Base-by-base conservation (phyloP, 2,329 filamentous ascomycete species). In the Sporothrix sp. region DNA sequence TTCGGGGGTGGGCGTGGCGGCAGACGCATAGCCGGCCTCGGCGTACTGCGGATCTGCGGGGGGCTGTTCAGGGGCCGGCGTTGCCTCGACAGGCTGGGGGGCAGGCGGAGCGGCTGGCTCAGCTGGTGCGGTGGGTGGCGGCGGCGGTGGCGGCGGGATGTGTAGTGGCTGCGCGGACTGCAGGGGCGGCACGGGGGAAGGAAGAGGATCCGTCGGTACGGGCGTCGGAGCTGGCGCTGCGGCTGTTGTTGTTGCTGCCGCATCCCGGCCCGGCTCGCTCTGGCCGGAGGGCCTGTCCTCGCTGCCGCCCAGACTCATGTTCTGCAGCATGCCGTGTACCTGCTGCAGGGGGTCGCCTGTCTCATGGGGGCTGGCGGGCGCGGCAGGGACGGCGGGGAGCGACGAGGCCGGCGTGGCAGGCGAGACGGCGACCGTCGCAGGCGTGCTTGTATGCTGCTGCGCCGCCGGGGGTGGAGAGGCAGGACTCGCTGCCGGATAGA, bases 311-410 rank as follows among this genome's bases (percentile, higher is more conserved):
- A n/a, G n/a, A n/a, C n/a, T 28, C 38, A 49, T 42, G 5, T 14
- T 27, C 38, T 49, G 21, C n/a, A 49, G 28, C 47, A 49, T 43
- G 21, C 6, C 7, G 10, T 49, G 30, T 21, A 49, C 30, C 28
- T 42, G 37, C 14, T 42, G 37, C 27, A 49, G 16, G 5, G n/a
- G 20, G 3, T 49, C 47, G 4, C 13, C 28, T 5, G 18, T 25
- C 3, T 21, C 16, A 3, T 32, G n/a, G 13, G 45, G 27, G 6
- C 25, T 48, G 18, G 13, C 25, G 7, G 33, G 28, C 1, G 4
- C 27, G 6, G 32, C 11, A 8, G 32, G 14, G 2, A 21, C 33
- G 11, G 45, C 2, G 3, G 21, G 7, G 1, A 6, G 9, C 11
- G 23, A 3, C 23, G 27, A n/a, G n/a, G 35, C 21, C 4, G 42